A percentile compares a stretch with the other conserved stretches of the same genome.
phyloP scores from a whole-genome alignment of 179 eudicot genomes.

The Camellia oleifera region DNA sequence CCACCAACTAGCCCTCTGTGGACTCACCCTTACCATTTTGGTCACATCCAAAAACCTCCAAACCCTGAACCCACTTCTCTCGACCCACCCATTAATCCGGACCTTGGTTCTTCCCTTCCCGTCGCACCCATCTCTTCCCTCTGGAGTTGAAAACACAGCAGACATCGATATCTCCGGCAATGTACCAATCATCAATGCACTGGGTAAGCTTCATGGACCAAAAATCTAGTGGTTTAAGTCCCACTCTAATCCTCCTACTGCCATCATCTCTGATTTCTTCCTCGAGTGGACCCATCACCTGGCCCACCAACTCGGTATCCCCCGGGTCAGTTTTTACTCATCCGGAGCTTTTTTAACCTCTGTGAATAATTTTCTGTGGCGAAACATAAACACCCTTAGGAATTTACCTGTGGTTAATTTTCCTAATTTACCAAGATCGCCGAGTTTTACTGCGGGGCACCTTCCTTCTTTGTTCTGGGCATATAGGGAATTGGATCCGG shows the following conservation, averaged over 20 bases:
- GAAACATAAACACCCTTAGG: slow-evolving; percentile 9
- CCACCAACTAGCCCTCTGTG: slow-evolving; percentile 50
- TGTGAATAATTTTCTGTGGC: slow-evolving; percentile 18
- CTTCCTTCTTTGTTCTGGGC: slow-evolving; percentile 39
- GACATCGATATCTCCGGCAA: slow-evolving; percentile 53
- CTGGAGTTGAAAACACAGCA: slow-evolving; percentile 49
- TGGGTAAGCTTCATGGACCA: slow-evolving; percentile 40
- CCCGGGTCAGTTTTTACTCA: slow-evolving; percentile 45
- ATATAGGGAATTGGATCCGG: slow-evolving; percentile 33
- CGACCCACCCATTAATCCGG: slow-evolving; percentile 46
- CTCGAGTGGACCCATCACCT: slow-evolving; percentile 62
- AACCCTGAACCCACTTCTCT: slow-evolving; percentile 41
- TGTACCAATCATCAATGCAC: slow-evolving; percentile 37
- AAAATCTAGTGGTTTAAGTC: slow-evolving; percentile 52
- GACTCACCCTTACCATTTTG: slow-evolving; percentile 51
- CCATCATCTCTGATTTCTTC: slow-evolving; percentile 66
- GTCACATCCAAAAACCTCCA: slow-evolving; percentile 79
- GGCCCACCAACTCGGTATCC: slow-evolving; percentile 42
- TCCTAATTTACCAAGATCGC: slow-evolving; percentile 38
- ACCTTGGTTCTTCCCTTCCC: slow-evolving; percentile 68
- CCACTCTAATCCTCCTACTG: slow-evolving; percentile 55
- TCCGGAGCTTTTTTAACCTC: slow-evolving; percentile 28
- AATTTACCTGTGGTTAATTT: slow-evolving; percentile 23
- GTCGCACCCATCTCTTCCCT: slow-evolving; percentile 47
- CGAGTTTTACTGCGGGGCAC: slow-evolving; percentile 32